Conservation (phyloP, 768 basidiomycete species). For the Lenzites betulinus region DNA sequence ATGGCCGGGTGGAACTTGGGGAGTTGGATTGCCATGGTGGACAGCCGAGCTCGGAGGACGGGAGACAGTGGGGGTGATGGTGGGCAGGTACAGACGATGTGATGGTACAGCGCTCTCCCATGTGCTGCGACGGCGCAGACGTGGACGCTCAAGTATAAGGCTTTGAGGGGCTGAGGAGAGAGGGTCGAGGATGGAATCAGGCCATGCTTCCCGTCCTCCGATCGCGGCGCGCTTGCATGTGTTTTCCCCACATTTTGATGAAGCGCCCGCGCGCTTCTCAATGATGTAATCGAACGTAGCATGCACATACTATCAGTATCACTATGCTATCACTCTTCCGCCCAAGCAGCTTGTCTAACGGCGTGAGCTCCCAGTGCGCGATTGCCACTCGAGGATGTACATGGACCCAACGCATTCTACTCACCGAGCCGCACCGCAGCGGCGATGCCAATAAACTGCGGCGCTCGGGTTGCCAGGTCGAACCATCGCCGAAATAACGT, state of each 20-base stretch:
- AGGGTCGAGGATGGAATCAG: neutral
- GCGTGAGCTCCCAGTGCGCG: no score
- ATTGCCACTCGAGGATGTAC: no score
- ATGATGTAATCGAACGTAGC: neutral
- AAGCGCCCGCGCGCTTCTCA: neutral
- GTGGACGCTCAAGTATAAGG: neutral
- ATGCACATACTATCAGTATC: no score
- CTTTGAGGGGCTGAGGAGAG: no score
- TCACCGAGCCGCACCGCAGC: neutral
- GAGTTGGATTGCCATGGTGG: conserved; percentile 14
- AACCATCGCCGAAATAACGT: neutral
- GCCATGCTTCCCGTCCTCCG: neutral
- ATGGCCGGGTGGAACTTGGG: conserved; percentile 7
- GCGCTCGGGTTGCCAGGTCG: neutral
- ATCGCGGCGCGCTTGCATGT: conserved; percentile 2
- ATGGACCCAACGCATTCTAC: no score
- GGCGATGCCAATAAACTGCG: neutral
- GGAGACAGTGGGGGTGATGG: neutral
- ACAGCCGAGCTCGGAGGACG: neutral
- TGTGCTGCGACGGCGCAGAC: neutral
- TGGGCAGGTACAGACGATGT: neutral
- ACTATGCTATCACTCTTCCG: neutral
- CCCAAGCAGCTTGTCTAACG: no score
- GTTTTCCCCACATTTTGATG: conserved; percentile 5
- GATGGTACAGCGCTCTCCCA: neutral